A percentile compares a stretch with the other conserved stretches of the same genome.
These are phyloP conservation scores for Candida suzukii DNA, from an alignment of 805 yeast genomes.

Conservation along the genomic window DNA sequence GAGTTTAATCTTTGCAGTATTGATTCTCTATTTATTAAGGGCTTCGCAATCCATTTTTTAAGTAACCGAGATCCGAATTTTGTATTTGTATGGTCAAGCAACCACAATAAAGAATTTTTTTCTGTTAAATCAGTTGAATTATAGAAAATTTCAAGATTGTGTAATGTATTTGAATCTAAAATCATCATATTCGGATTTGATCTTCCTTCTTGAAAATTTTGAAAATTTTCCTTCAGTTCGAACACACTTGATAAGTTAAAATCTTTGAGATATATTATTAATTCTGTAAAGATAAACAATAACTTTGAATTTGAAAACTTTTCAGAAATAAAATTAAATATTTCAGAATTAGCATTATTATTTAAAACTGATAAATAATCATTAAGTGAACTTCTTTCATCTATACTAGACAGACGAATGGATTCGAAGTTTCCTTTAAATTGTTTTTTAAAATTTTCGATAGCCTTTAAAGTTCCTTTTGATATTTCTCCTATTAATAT, in stretches of 20 bases:
- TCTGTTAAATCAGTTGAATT: constrained; percentile 50
- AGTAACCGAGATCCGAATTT: constrained; percentile 66
- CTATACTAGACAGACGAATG: not conserved
- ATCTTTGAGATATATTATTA: constrained; percentile 50
- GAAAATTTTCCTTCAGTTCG: constrained; percentile 40
- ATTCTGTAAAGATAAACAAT: constrained; percentile 25
- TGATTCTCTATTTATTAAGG: constrained; percentile 39
- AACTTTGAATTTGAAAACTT: constrained; percentile 7
- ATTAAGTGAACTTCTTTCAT: too few relatives aligned
- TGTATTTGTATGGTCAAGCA: constrained; percentile 75
- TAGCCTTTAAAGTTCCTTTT: constrained; percentile 19
- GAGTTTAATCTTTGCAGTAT: constrained; percentile 64
- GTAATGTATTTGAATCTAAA: constrained; percentile 58
- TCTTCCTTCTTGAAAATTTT: constrained; percentile 35
- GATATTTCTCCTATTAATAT: constrained; percentile 36
- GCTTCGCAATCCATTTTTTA: constrained; percentile 67
- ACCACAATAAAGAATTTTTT: constrained; percentile 72
- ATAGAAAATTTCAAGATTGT: constrained; percentile 66
- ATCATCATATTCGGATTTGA: constrained; percentile 40
- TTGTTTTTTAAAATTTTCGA: constrained; percentile 3
- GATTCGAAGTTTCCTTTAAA: constrained; percentile 2
- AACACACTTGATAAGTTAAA: constrained; percentile 58
- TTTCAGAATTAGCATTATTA: not conserved
- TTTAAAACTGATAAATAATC: not conserved
- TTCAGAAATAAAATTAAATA: constrained; percentile 10